Evolutionary conservation across 805 yeast species (phyloP), one percentile per base, ranked within the genome.

Genomic region (Ogataea naganishii): DNA sequence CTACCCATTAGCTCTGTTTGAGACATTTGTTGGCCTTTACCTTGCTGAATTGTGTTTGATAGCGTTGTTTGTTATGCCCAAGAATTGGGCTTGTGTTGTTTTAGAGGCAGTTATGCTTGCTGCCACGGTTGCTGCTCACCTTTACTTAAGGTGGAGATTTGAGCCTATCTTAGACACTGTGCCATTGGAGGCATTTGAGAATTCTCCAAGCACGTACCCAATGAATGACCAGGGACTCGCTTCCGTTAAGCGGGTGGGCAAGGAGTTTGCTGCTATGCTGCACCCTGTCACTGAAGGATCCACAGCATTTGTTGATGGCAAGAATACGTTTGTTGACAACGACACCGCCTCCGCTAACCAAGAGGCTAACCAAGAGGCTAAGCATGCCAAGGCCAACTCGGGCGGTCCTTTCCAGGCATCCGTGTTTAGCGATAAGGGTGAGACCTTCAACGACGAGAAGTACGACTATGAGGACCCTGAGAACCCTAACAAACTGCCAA

Each of bases 41-140:
- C 57, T 82, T 37, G 80, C 78, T 25, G 84, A 82, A 53, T 57
- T 79, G 25, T 75, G 83, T 53, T 56, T 80, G 33, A 53, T 73
- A 34, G 89, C 81, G 23, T 60, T 82, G 49, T 81, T 81, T 47
- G 80, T 81, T 23, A 75, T 80, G 74, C 70, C 74, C 26, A 79
- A 82, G 60, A 66, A 79, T 40, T 82, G 89, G 89, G 84, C 80
- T 14, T 73, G 79, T 43, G 73, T 80, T 39, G 92, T 64, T 3
- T 58, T 82, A 33, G 88, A 80, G 53, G 79, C 62, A 32, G 64
- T 74, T n/a, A 53, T 67, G 37, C 41, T 79, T 11, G 72, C 50
- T n/a, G 69, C 59, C 25, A 78, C 89, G 10, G 77, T 71, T 18
- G 50, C 56, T 14, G 58, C 69, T 18, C 89, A 80, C 47, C 36